A percentile compares a stretch with the other conserved stretches of the same genome.
These are phyloP conservation scores for Cyclotella choctawhatcheeana DNA, from an alignment of 108 stramenopile genomes.

Conservation along the genomic window DNA sequence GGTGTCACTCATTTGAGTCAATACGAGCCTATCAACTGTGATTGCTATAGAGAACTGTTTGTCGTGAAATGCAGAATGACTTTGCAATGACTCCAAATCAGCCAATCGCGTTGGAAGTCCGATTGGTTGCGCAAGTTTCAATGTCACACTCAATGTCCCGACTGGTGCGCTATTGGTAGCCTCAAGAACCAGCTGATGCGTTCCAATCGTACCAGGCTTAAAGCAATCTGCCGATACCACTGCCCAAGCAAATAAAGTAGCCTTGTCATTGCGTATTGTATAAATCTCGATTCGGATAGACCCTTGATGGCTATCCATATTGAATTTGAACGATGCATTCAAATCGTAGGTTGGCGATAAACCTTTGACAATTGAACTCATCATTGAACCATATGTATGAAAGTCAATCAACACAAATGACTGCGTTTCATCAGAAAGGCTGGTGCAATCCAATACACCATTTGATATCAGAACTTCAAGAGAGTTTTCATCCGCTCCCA, in stretches of 20 bases:
- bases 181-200: neutral
- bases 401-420: constrained; percentile 32
- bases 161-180: neutral
- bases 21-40: constrained; percentile 4
- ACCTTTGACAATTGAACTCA: constrained; percentile 11
- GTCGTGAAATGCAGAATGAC: neutral
- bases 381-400: constrained; percentile 13
- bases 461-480: constrained; percentile 4
- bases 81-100: neutral
- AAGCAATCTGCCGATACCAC: too few species aligned
- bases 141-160: constrained; percentile 7
- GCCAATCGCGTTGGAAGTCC: neutral
- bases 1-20: neutral
- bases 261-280: neutral
- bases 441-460: neutral
- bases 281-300: constrained; percentile 22
- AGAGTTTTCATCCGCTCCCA: constrained; percentile 7
- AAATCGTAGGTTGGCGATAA: constrained; percentile 20
- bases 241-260: constrained; percentile 14
- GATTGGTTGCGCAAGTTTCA: constrained; percentile 15
- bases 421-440: neutral
- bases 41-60: constrained; percentile 11
- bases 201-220: neutral
- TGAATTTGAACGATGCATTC: constrained; percentile 3
- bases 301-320: neutral